Evolutionary conservation across 768 basidiomycete genomes (phyloP), one percentile per base, ranked within the genome.

Genomic region (Agrocybe praecox): DNA sequence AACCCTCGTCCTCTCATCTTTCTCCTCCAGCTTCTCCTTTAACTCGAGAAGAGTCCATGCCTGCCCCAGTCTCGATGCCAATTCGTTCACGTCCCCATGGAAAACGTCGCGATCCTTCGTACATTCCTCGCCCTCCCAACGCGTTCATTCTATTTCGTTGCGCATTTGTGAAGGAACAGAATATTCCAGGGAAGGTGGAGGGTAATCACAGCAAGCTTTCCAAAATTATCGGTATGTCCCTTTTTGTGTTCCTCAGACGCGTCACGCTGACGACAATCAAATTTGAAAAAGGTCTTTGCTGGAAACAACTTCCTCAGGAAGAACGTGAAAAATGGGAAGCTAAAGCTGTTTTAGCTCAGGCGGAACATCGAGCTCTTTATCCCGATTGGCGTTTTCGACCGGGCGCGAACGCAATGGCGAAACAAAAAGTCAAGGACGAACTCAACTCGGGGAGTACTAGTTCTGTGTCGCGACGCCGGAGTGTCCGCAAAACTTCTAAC

Each of bases 71-170:
- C 34, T 62, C 64, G 52, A 49, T 61, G 63, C 57, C 71, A 66
- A 57, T 74, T 65, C 60, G 70, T 24, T 46, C 74, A 54, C 80
- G 80, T 15, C 80, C 78, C 54, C 85, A 88, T 66, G 78, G 77
- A 55, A 88, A 84, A 76, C 82, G 83, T 65, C 82, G 85, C 52
- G 86, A 88, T 64, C 82, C 86, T 53, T 83, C 82, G 2, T 87
- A 91, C 70, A 92, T 92, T 71, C 90, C 90, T 42, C 86, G 90
- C 47, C 90, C 90, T 7, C 90, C 90, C 22, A 92, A 91, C 72
- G 90, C 90, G 57, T 92, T 92, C 74, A 92, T 92, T 63, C 86
- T 92, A 70, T 92, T 91, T 72, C 84, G 90, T 62, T 88, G 88
- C 21, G 85, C 83, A 26, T 91, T 92, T 73, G 89, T 92, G 69